Conservation (phyloP, 768 basidiomycete species). For the Rhizopogon vesiculosus region DNA sequence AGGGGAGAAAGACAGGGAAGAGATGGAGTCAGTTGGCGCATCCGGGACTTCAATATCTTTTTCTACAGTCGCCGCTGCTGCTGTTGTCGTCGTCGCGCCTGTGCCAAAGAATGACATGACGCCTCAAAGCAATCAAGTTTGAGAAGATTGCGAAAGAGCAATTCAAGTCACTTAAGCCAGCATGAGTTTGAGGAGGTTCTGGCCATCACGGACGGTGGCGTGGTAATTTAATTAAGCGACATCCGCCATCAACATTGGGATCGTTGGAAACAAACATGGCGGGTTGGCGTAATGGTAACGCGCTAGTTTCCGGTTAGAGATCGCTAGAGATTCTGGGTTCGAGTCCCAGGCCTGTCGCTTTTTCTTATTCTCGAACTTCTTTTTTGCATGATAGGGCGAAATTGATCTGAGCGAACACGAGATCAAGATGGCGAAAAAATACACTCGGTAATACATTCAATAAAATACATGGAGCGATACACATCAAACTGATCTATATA, state of each 20-base stretch:
- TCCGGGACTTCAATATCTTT: conserved; percentile 81
- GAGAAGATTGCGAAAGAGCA: neutral
- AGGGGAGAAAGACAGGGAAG: conserved; percentile 77
- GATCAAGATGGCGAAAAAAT: neutral
- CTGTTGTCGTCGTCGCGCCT: conserved; percentile 27
- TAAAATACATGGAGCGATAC: neutral
- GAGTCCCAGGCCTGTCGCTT: conserved; percentile 57
- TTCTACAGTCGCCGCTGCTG: conserved; percentile 42
- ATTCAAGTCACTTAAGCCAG: neutral
- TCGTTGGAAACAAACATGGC: conserved; percentile 18
- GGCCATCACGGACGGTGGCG: conserved; percentile 3
- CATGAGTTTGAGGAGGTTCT: neutral
- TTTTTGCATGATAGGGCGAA: neutral
- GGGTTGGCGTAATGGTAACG: conserved; percentile 65
- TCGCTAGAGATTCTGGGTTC: conserved; percentile 60
- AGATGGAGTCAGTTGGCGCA: conserved; percentile 84
- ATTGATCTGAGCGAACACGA: too few relatives aligned
- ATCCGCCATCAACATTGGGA: neutral
- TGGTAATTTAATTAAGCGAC: conserved; percentile 3
- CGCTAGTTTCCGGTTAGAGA: conserved; percentile 51
- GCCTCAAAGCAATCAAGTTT: neutral
- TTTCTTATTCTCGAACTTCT: conserved; percentile 10
- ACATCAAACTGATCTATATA: neutral
- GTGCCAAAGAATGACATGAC: conserved; percentile 41
- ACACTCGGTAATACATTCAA: neutral